A percentile compares a stretch with the other conserved stretches of the same genome.
Evolutionary conservation across 768 basidiomycete species (phyloP).

Genomic region (Boletus vinaceobasis): DNA sequence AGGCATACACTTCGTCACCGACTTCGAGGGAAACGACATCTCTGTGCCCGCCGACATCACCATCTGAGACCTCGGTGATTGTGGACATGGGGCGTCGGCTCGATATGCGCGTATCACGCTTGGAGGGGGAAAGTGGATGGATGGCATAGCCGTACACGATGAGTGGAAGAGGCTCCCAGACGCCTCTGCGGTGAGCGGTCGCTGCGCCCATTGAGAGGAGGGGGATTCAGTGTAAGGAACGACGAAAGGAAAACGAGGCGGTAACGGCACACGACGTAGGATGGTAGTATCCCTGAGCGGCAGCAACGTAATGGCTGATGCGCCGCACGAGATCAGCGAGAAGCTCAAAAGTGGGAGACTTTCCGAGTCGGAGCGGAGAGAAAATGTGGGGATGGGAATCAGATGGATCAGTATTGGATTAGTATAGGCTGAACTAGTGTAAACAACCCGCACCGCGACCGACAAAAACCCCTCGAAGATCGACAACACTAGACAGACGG

Average conservation of each 20-base stretch:
- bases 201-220: conserved; percentile 17
- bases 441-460: neutral
- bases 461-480: neutral
- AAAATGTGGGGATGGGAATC: neutral
- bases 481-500: neutral
- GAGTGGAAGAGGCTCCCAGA: conserved; percentile 63
- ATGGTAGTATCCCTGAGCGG: neutral
- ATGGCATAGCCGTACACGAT: conserved; percentile 92
- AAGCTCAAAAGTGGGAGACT: neutral
- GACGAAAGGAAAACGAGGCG: neutral
- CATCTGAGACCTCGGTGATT: conserved; percentile 48
- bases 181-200: conserved; percentile 37
- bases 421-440: too few relatives aligned
- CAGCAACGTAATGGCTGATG: neutral
- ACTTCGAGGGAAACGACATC: conserved; percentile 87
- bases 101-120: conserved; percentile 66
- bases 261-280: neutral
- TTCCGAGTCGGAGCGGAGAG: neutral
- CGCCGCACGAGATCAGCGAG: neutral
- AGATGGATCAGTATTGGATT: too few relatives aligned
- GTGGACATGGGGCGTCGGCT: conserved; percentile 39
- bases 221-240: neutral
- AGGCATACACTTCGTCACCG: conserved; percentile 96
- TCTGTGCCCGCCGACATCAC: conserved; percentile 61
- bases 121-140: conserved; percentile 75